Base-by-base conservation (phyloP, 2,329 filamentous ascomycete genomes). In the Escovopsis sp. region DNA sequence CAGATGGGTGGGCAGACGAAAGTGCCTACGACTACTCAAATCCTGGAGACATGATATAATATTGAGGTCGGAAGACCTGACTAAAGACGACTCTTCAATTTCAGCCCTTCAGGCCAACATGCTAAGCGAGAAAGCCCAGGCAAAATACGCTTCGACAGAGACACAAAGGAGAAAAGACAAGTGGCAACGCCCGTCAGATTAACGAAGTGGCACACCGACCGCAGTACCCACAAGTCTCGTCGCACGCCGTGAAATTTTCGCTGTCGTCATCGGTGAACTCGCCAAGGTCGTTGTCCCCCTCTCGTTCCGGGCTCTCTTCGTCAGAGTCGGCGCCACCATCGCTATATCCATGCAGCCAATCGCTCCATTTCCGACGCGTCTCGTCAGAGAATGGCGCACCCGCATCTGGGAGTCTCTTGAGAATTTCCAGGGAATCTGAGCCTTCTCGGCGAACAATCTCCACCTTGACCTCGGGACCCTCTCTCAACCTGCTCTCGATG, bases 181-280 rank as follows among this genome's bases (percentile, higher is more conserved):
- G 8, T 32, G 11, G 8, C 28, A 11, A 9, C 28, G 28, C 11
- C 28, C 28, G 11, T 32, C 28, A 32, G 28, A 9, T 11, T 19
- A 12, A 10, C 28, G 32, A 37, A 8, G 18, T 43, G 11, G 33
- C 33, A 12, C 54, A 56, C 39, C 48, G 46, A 8, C 55, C 55
- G 18, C 53, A 58, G 36, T 58, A 57, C 23, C 52, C 53, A 34
- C 55, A 57, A 40, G 56, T 52, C n/a, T 35, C 33, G 45, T 55
- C 51, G 38, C 55, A 58, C 1, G 52, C 53, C 23, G 50, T 46
- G 33, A 44, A 55, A n/a, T 35, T 32, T 35, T 45, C 45, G 4
- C 40, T 42, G 10, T 47, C 45, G 7, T 37, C 28, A 9, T 9
- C 28, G 28, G 8, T 45, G 30, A 15, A 15, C 15, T 50, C 46